phyloP scores from a whole-genome alignment of 148 eudicot genomes.

The Selenicereus undatus region DNA sequence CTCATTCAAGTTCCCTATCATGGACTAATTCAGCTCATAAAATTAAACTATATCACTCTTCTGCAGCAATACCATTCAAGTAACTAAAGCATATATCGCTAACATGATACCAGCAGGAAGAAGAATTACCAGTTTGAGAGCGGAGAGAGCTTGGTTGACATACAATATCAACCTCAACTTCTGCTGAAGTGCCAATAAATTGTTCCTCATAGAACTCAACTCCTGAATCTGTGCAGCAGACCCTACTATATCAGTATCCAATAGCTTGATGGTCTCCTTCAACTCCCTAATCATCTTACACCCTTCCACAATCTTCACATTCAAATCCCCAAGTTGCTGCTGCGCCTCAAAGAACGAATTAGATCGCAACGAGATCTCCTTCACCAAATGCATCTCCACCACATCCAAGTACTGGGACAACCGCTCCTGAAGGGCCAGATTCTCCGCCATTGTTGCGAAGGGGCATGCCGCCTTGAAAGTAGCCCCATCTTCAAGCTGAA shows the following conservation, averaged over 20 bases:
- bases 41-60: neutral
- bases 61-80: no score
- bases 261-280: conserved; percentile 66
- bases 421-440: conserved; percentile 65
- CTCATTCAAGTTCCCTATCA: neutral
- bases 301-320: conserved; percentile 70
- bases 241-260: conserved; percentile 74
- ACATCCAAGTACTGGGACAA: conserved; percentile 84
- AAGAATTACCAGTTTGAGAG: conserved; percentile 62
- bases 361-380: conserved; percentile 85
- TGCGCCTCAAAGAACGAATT: conserved; percentile 90
- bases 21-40: neutral
- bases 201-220: conserved; percentile 42
- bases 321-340: conserved; percentile 74
- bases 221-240: conserved; percentile 63
- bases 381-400: conserved; percentile 93
- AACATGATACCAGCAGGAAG: neutral
- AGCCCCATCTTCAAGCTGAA: conserved; percentile 68
- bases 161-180: conserved; percentile 70
- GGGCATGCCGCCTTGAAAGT: conserved; percentile 82
- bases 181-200: conserved; percentile 60
- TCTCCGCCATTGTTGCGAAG: conserved; percentile 51
- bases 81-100: neutral
- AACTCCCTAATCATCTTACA: conserved; percentile 68
- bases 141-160: conserved; percentile 81